These are phyloP conservation scores for Plasmodium blacklocki DNA, from an alignment of 169 alveolate species.

Conservation along the genomic window DNA sequence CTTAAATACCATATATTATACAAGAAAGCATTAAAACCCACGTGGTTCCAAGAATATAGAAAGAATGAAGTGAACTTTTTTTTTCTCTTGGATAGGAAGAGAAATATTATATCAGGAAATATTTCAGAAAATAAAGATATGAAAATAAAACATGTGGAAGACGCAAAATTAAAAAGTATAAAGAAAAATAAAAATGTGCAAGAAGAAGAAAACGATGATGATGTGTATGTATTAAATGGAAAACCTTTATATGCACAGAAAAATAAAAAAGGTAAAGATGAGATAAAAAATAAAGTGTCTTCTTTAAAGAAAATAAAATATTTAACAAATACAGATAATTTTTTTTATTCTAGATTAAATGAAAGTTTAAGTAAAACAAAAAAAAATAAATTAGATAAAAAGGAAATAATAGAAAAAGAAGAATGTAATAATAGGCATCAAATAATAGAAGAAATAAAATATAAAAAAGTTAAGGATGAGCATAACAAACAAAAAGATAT, in stretches of 20 bases:
- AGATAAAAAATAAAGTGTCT: slow-evolving; percentile 18
- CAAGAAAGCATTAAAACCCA: not conserved
- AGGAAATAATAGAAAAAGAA: not conserved
- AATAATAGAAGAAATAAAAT: not conserved
- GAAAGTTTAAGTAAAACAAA: slow-evolving; percentile 10
- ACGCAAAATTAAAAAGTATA: slow-evolving; percentile 34
- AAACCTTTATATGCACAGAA: slow-evolving; percentile 63
- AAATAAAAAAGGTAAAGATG: slow-evolving; percentile 40
- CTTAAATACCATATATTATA: too few species aligned
- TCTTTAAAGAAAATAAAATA: slow-evolving; percentile 16
- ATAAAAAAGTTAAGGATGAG: not conserved
- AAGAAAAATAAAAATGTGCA: slow-evolving; percentile 43
- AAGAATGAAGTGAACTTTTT: not conserved
- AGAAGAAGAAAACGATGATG: slow-evolving; percentile 26
- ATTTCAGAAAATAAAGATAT: slow-evolving; percentile 40
- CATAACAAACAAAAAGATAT: not conserved
- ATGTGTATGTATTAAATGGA: slow-evolving; percentile 63
- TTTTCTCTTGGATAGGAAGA: slow-evolving; percentile 10
- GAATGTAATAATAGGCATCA: not conserved
- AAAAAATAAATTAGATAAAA: slow-evolving; percentile 13
- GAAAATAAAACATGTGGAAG: slow-evolving; percentile 34
- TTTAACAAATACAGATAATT: slow-evolving; percentile 12
- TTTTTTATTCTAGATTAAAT: slow-evolving; percentile 24
- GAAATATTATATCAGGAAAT: slow-evolving; percentile 9
- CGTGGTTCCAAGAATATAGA: not conserved